These are phyloP conservation scores for Tylopilus rubrobrunneus DNA, from an alignment of 768 basidiomycete genomes.

Conservation along the genomic window DNA sequence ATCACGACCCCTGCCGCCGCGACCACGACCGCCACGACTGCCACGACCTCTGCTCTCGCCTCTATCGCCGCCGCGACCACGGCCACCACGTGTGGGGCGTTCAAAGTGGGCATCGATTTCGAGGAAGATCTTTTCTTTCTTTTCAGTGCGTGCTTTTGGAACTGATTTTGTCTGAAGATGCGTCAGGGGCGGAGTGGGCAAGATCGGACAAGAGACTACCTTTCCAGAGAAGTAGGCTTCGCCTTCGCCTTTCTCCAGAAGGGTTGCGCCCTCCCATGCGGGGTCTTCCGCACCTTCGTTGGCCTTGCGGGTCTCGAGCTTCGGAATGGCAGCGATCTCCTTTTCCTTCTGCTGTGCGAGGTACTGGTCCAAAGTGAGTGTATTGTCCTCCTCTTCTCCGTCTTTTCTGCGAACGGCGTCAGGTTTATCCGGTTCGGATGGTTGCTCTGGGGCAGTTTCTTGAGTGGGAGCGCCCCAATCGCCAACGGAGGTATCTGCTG, in stretches of 20 bases:
- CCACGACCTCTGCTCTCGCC: constrained; percentile 46
- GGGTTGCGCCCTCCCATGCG: constrained; percentile 69
- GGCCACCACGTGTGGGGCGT: constrained; percentile 67
- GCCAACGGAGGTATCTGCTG: constrained; percentile 16
- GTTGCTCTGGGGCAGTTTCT: constrained; percentile 27
- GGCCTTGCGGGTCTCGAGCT: constrained; percentile 73
- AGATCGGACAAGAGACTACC: constrained; percentile 42
- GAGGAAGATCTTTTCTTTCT: constrained; percentile 87
- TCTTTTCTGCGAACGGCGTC: constrained; percentile 43
- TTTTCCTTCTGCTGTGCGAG: constrained; percentile 75
- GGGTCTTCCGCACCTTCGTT: constrained; percentile 73
- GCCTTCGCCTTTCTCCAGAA: constrained; percentile 60
- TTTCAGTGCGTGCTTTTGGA: constrained; percentile 69
- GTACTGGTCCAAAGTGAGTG: constrained; percentile 92
- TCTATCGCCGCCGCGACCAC: constrained; percentile 46
- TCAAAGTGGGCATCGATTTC: constrained; percentile 91
- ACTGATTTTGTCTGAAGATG: constrained; percentile 52
- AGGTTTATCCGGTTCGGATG: constrained; percentile 35
- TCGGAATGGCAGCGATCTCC: constrained; percentile 55
- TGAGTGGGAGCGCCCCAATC: constrained; percentile 35
- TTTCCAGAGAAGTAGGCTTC: constrained; percentile 86
- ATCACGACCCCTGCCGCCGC: constrained; percentile 44
- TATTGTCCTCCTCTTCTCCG: constrained; percentile 87
- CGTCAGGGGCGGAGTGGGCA: constrained; percentile 1
- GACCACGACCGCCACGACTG: constrained; percentile 39